Base-by-base conservation (phyloP, 2,329 filamentous ascomycete genomes). In the Verticillium klebahnii region DNA sequence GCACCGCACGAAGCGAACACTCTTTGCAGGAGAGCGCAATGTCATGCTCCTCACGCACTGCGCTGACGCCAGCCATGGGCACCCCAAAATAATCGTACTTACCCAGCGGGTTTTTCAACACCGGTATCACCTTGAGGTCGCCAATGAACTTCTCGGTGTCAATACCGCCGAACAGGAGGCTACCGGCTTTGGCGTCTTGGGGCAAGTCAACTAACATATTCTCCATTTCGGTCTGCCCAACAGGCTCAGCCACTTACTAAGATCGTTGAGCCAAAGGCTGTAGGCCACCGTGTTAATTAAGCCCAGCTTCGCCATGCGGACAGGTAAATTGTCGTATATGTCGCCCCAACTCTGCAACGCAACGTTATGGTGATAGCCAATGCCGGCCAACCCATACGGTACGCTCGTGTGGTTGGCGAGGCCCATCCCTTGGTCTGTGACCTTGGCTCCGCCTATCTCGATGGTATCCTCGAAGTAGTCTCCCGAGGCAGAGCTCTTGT, bases 81-180 rank as follows among this genome's bases (percentile, higher is more conserved):
- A 86, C 80, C 4, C 73, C 69, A 63, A 85, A 85, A 8, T 82
- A 78, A 29, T 75, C 77, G 63, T 76, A 81, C 60, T 68, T 65
- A 58, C 58, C 34, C 68, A 78, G 59, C 57, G 78, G 72, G 62
- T 75, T 70, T 60, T 80, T 71, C 5, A 74, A 77, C 63, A 92
- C 79, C 17, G 88, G 80, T 32, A 93, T 78, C 6, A 81, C 84
- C 56, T 81, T 80, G 36, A 93, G 79, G 2, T 83, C 73, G 57
- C 90, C 90, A 0, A 79, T 72, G 74, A 87, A 95, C 71, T 93
- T 93, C 63, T 82, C 84, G 0, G 85, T 90, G 71, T 94, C 90
- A 62, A 93, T 86, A n/a, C 90, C 91, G 45, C 91, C 91, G 67
- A 94, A 95, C 1, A 94, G 78, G 63, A 94, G 88, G 67, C 79